These are phyloP conservation scores for Geotrichum macrosporum DNA, from an alignment of 1,139 yeast genomes.

Conservation along the genomic window DNA sequence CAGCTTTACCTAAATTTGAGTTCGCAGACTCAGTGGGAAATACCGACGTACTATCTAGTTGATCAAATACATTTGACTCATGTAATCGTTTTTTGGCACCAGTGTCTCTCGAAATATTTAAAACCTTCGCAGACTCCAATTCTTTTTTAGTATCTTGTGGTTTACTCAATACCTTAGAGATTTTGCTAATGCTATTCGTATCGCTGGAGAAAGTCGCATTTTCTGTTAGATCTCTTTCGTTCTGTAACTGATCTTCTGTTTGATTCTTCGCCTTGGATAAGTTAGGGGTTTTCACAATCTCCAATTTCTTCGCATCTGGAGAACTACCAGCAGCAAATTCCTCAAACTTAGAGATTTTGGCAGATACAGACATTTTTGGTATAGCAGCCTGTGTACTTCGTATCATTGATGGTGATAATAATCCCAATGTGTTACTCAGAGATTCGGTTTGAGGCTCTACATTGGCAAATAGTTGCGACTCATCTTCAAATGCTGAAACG, in stretches of 20 bases:
- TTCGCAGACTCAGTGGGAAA: neutral
- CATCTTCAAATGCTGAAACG: slow-evolving; percentile 7
- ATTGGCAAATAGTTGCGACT: neutral
- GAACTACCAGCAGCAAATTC: neutral
- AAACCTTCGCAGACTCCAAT: no score
- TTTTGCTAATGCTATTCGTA: no score
- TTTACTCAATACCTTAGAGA: no score
- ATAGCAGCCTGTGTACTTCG: neutral
- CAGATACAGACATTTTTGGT: slow-evolving; percentile 14
- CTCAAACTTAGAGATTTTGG: slow-evolving; percentile 17
- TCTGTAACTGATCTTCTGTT: neutral
- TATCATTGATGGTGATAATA: slow-evolving; percentile 5
- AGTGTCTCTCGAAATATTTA: no score
- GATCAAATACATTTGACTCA: neutral
- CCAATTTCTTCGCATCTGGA: neutral
- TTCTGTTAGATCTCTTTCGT: neutral
- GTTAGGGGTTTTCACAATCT: neutral
- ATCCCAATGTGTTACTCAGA: neutral
- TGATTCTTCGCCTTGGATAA: neutral
- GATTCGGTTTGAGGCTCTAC: neutral
- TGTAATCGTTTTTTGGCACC: no score
- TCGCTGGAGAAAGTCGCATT: neutral
- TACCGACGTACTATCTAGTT: neutral
- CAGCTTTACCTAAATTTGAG: neutral
- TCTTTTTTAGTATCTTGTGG: no score